These are phyloP conservation scores for Coffea humblotiana DNA, from an alignment of 305 asterid genomes.

Conservation along the genomic window DNA sequence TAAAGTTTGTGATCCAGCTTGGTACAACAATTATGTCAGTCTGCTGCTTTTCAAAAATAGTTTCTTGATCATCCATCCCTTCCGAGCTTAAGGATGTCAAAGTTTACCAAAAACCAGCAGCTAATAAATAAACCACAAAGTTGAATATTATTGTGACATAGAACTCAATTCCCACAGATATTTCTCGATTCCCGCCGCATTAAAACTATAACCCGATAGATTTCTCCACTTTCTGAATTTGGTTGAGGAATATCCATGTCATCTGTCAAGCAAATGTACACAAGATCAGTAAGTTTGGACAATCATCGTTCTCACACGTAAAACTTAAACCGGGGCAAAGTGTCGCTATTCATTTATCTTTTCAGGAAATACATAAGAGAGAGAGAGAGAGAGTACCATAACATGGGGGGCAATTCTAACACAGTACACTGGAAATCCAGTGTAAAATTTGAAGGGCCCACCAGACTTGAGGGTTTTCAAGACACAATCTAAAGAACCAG, in stretches of 20 bases:
- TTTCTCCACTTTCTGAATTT: slow-evolving; percentile 64
- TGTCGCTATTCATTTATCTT: neutral
- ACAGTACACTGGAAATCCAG: slow-evolving; percentile 88
- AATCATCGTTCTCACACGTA: neutral
- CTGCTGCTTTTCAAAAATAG: slow-evolving; percentile 11
- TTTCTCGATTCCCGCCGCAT: slow-evolving; percentile 7
- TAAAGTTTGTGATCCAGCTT: slow-evolving; percentile 3
- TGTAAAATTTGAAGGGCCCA: slow-evolving; percentile 71
- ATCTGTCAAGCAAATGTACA: slow-evolving; percentile 44
- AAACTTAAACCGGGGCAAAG: neutral
- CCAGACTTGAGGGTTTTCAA: slow-evolving; percentile 61
- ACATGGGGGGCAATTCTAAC: slow-evolving; percentile 84
- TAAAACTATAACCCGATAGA: slow-evolving; percentile 43
- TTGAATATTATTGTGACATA: slow-evolving; percentile 33
- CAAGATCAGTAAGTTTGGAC: neutral
- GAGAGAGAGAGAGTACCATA: slow-evolving; percentile 50
- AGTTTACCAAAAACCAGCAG: slow-evolving; percentile 17
- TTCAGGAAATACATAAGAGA: neutral
- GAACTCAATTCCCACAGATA: slow-evolving; percentile 21
- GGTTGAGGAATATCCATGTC: slow-evolving; percentile 90
- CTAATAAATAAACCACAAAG: slow-evolving; percentile 17
- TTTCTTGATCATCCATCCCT: slow-evolving; percentile 18
- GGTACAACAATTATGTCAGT: slow-evolving; percentile 25
- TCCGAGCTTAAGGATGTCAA: slow-evolving; percentile 20
- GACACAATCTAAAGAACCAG: slow-evolving; percentile 70